phyloP scores from a whole-genome alignment of 352 stramenopile species.

The Globisporangium echinulatum region DNA sequence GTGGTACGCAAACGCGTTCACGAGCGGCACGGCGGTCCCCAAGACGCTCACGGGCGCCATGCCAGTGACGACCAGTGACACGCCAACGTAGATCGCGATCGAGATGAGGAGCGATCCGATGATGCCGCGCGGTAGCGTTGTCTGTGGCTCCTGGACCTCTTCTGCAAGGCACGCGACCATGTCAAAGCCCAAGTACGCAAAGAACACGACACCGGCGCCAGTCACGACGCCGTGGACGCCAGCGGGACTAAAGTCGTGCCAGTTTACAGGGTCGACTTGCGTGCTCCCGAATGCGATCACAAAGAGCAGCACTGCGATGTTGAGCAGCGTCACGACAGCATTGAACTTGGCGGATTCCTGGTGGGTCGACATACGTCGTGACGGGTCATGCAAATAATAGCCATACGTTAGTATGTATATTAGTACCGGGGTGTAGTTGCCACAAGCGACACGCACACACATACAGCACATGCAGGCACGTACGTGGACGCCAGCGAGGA shows the following conservation, averaged over 20 bases:
- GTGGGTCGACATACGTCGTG: background rate
- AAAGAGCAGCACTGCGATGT: conserved; percentile 87
- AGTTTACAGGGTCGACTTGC: conserved; percentile 70
- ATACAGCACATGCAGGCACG: conserved; percentile 9
- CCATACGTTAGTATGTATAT: too few relatives aligned
- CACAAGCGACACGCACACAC: conserved; percentile 1
- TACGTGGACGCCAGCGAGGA: conserved; percentile 79
- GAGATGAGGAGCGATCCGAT: conserved; percentile 89
- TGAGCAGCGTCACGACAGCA: conserved; percentile 82
- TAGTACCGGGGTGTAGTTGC: background rate
- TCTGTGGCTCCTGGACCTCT: conserved; percentile 87
- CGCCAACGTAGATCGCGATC: conserved; percentile 86
- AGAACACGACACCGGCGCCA: conserved; percentile 87
- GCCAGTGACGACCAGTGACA: conserved; percentile 87
- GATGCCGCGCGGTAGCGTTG: conserved; percentile 88
- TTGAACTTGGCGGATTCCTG: conserved; percentile 92
- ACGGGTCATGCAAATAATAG: conserved; percentile 4
- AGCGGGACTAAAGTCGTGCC: conserved; percentile 79
- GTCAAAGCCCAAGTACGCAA: conserved; percentile 91
- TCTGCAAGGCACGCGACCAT: conserved; percentile 91
- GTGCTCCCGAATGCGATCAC: conserved; percentile 82
- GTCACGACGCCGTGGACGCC: conserved; percentile 87
- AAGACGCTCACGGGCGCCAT: conserved; percentile 75
- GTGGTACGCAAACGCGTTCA: conserved; percentile 81
- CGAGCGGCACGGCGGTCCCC: conserved; percentile 67